Conservation (phyloP, 1,284 basidiomycete genomes). For the Puccinia coronata region DNA sequence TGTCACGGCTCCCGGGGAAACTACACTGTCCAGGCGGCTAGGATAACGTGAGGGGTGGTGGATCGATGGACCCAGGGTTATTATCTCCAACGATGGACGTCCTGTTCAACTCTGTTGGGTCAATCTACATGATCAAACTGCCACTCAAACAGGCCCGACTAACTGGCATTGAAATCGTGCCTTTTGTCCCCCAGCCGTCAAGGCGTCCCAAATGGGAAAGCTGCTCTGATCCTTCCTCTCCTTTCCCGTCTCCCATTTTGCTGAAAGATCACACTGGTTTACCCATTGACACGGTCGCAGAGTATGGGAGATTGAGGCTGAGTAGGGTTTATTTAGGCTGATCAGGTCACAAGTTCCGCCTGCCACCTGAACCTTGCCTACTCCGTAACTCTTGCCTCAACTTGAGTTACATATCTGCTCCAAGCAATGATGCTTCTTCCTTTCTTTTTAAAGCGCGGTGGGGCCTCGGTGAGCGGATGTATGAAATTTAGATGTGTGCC, state of each 20-base stretch:
- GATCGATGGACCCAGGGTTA: slow-evolving; percentile 63
- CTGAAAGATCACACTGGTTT: slow-evolving; percentile 59
- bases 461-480: too few species aligned
- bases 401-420: too few species aligned
- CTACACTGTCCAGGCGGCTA: slow-evolving; percentile 80
- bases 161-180: slow-evolving; percentile 35
- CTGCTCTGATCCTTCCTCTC: slow-evolving; percentile 5
- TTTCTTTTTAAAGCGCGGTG: too few species aligned
- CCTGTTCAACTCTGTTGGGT: slow-evolving; percentile 88
- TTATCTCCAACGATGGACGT: slow-evolving; percentile 87
- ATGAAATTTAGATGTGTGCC: too few species aligned
- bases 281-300: slow-evolving; percentile 81
- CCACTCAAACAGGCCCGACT: slow-evolving; percentile 63
- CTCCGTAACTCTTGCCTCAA: too few species aligned
- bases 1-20: slow-evolving; percentile 97
- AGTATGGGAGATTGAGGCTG: slow-evolving; percentile 90
- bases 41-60: slow-evolving; percentile 66
- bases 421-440: too few species aligned
- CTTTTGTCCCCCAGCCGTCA: slow-evolving; percentile 18
- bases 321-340: slow-evolving; percentile 66
- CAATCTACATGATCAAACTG: slow-evolving; percentile 73
- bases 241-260: not conserved
- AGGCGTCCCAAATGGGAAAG: slow-evolving; percentile 10
- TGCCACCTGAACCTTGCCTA: too few species aligned
- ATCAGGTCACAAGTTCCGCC: slow-evolving; percentile 41